Base-by-base conservation (phyloP, 2,329 filamentous ascomycete species). In the Pestalotiopsis sp. region DNA sequence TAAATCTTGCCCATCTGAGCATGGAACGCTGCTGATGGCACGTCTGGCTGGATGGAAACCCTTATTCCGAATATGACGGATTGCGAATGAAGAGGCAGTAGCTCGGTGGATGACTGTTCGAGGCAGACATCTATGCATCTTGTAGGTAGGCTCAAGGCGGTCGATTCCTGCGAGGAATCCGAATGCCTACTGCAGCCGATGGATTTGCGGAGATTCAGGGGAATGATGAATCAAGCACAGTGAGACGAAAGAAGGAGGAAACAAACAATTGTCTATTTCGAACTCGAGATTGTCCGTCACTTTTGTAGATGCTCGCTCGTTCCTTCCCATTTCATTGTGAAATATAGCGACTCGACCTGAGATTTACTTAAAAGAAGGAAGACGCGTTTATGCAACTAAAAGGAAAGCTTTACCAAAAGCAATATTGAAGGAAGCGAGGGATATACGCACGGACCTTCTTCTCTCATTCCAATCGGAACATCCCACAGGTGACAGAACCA, bases 1-100 rank as follows among this genome's bases (percentile, higher is more conserved):
- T 45, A 75, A 31, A 65, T 70, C 68, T 62, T 74, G n/a, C 17
- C 14, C 38, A 11, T 63, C 31, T 9, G 66, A 25, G 3, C 25
- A 20, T 23, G 62, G 13, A 20, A 64, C 62, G 27, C 31, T 64
- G 62, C 20, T 52, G 38, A 64, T 64, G 3, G 39, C 20, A 17
- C 62, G 62, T 2, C 17, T 64, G 39, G 11, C 14, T 9, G 7
- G n/a, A 1, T 9, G 11, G 6, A 9, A 3, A 9, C n/a, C 6
- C 0, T 20, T 20, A 52, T n/a, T 1, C 6, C 17, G 1, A 3
- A 3, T 3, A n/a, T n/a, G 45, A 20, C n/a, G 2, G 14, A 9
- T n/a, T n/a, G 4, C 1, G 45, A n/a, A n/a, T 6, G 20, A 20
- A 3, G 45, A 52, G 6, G 45, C 17, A 9, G 45, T 52, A 52